Conservation (phyloP, 176 grass and related monocot species). For the Lolium rigidum region DNA sequence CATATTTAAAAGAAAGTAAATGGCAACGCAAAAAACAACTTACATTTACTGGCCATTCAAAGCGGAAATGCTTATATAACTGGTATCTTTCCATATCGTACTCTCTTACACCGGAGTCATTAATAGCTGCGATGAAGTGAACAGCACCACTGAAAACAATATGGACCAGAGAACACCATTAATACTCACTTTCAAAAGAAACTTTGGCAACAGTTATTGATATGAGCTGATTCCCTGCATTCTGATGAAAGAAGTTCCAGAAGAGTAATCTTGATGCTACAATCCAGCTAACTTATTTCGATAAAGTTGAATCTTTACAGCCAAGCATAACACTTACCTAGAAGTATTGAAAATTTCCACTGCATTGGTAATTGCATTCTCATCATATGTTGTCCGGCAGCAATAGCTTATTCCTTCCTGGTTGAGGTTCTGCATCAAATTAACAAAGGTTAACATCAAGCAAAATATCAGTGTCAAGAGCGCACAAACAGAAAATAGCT, state of each 20-base stretch:
- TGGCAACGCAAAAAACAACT: constrained; percentile 27
- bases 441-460: constrained; percentile 25
- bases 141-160: constrained; percentile 61
- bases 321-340: constrained; percentile 45
- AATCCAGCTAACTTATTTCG: not conserved
- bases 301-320: constrained; percentile 22
- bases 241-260: not conserved
- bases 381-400: constrained; percentile 76
- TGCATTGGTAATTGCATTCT: constrained; percentile 89
- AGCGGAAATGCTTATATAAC: constrained; percentile 61
- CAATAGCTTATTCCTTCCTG: constrained; percentile 86
- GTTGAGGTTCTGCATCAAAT: constrained; percentile 65
- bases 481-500: constrained; percentile 13
- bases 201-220: not conserved
- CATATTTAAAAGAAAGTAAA: not conserved
- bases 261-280: not conserved
- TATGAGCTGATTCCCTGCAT: not conserved
- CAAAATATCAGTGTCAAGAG: constrained; percentile 17
- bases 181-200: constrained; percentile 13
- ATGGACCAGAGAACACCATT: constrained; percentile 14
- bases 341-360: constrained; percentile 76
- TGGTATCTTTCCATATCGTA: constrained; percentile 73
- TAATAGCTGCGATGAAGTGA: constrained; percentile 71
- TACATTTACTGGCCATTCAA: constrained; percentile 77
- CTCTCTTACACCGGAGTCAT: constrained; percentile 66